A percentile compares a stretch with the other conserved stretches of the same genome.
Evolutionary conservation across 73 alveolate species (phyloP).

Genomic region (Durusdinium trenchii): DNA sequence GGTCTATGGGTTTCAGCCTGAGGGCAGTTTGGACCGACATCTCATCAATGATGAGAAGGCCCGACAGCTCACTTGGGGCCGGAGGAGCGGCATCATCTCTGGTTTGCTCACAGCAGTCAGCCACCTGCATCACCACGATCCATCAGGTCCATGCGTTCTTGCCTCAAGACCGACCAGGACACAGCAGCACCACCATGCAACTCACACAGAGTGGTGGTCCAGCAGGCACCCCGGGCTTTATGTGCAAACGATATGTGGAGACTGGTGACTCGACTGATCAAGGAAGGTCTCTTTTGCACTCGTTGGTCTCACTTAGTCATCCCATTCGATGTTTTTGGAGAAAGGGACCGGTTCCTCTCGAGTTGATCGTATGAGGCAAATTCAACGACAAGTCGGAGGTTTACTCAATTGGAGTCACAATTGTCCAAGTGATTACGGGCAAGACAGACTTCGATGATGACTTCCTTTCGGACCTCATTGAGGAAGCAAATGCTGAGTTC

Average conservation of each 20-base stretch:
- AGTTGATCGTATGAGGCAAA: too few species aligned
- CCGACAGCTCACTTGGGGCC: conserved; percentile 1
- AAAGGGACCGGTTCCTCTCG: too few species aligned
- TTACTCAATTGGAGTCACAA: conserved; percentile 47
- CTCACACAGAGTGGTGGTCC: neutral
- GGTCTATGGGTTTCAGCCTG: conserved; percentile 35
- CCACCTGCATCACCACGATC: conserved; percentile 15
- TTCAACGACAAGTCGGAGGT: conserved; percentile 46
- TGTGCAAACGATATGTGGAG: neutral
- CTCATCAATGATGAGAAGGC: neutral
- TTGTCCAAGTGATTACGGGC: conserved; percentile 12
- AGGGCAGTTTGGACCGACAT: conserved; percentile 29
- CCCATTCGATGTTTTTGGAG: too few species aligned
- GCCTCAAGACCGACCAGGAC: neutral
- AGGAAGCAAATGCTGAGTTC: neutral
- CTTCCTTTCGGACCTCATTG: neutral
- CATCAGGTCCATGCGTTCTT: neutral
- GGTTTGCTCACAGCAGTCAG: conserved; percentile 45
- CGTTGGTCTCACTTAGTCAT: too few species aligned
- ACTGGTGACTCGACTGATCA: too few species aligned
- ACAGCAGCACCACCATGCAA: neutral
- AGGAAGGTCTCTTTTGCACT: too few species aligned
- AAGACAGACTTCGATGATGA: neutral
- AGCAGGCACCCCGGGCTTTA: conserved; percentile 44
- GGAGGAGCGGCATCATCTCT: neutral